phyloP scores from a whole-genome alignment of 139 green algal genomes.

The Nannochloris sp. region DNA sequence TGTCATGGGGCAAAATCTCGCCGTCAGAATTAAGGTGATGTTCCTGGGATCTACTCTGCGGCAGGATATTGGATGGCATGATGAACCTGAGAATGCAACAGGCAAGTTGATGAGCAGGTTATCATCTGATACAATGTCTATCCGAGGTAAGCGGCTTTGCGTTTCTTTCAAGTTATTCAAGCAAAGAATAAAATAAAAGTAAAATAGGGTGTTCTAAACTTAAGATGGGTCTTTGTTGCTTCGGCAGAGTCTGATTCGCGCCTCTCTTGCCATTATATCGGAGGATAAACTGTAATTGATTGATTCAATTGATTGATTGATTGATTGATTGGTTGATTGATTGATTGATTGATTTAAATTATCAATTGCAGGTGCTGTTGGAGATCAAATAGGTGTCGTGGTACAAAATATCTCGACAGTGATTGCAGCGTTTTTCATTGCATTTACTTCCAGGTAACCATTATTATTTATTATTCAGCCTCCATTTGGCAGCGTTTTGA shows the following conservation, averaged over 20 bases:
- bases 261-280: too few relatives aligned
- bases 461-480: too few relatives aligned
- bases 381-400: neutral
- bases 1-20: conserved; percentile 47
- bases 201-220: too few relatives aligned
- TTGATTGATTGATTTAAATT: too few relatives aligned
- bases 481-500: too few relatives aligned
- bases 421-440: neutral
- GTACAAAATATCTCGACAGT: neutral
- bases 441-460: neutral
- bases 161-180: too few relatives aligned
- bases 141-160: conserved; percentile 29
- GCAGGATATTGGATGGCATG: conserved; percentile 32
- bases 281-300: too few relatives aligned
- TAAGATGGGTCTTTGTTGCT: too few relatives aligned
- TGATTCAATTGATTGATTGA: too few relatives aligned
- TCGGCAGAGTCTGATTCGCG: too few relatives aligned
- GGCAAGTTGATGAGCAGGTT: conserved; percentile 50
- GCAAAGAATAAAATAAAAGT: too few relatives aligned
- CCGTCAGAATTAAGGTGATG: conserved; percentile 40
- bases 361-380: neutral
- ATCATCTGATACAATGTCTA: conserved; percentile 44
- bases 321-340: too few relatives aligned
- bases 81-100: conserved; percentile 42
- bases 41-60: conserved; percentile 49